Conservation (phyloP, 352 stramenopile species). For the Pythium grandisporangium region DNA sequence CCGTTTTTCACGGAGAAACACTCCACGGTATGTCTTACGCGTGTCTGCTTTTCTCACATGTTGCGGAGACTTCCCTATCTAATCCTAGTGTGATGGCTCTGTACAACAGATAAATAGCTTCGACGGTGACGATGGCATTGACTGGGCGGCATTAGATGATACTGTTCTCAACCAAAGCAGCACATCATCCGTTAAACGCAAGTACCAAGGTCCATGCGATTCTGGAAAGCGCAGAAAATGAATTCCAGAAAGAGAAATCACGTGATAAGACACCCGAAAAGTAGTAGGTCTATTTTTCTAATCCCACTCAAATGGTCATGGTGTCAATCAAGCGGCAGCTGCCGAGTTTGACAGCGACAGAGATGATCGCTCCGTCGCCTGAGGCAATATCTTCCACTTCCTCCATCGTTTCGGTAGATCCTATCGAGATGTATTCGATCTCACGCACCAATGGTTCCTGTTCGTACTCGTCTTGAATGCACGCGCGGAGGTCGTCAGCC, state of each 20-base stretch:
- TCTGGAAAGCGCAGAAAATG: slow-evolving; percentile 12
- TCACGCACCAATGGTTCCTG: slow-evolving; percentile 87
- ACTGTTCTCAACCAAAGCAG: slow-evolving; percentile 6
- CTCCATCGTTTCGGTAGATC: slow-evolving; percentile 92
- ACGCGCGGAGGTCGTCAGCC: slow-evolving; percentile 29
- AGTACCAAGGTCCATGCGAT: too few species aligned
- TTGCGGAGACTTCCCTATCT: too few species aligned
- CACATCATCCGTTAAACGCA: slow-evolving; percentile 1
- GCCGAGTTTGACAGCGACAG: slow-evolving; percentile 92
- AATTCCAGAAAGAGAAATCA: too few species aligned
- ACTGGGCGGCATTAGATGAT: slow-evolving; percentile 50
- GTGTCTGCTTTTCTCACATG: too few species aligned
- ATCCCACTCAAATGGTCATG: slow-evolving; percentile 60
- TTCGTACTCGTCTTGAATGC: slow-evolving; percentile 46
- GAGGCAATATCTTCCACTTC: slow-evolving; percentile 76
- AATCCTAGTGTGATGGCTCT: neutral
- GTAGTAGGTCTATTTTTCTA: neutral
- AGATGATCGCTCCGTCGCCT: slow-evolving; percentile 85
- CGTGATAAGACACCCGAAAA: too few species aligned
- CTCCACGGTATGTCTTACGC: too few species aligned
- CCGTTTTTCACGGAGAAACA: slow-evolving; percentile 38
- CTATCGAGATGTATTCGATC: slow-evolving; percentile 96
- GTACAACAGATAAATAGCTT: slow-evolving; percentile 6
- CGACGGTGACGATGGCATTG: slow-evolving; percentile 48
- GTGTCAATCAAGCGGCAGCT: slow-evolving; percentile 98